Base-by-base conservation (phyloP, 2,329 filamentous ascomycete genomes). In the Penicillium brevicompactum region DNA sequence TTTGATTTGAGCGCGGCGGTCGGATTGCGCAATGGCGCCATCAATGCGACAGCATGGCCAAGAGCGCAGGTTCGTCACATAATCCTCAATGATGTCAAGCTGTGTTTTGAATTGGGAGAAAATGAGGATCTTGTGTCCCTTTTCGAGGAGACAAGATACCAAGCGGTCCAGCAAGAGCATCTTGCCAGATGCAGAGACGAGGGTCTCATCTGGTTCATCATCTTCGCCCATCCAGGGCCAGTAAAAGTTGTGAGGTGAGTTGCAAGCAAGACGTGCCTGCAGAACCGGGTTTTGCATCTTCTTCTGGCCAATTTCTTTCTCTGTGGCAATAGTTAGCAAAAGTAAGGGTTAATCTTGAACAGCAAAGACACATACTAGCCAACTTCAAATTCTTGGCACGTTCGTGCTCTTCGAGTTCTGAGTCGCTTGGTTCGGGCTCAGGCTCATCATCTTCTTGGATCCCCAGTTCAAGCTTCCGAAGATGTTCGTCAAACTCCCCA, bases 91-190 rank as follows among this genome's bases (percentile, higher is more conserved):
- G 2, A 99, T 89, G 67, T 97, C 92, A 0, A 99, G 84, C 60
- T 96, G 92, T 0, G 89, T 96, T 55, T 92, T 95, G 77, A 99
- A 99, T 69, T 99, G 94, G 0, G 91, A 95, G 74, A 99, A 99
- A 49, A 99, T 91, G 44, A 99, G 84, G 27, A 97, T 88, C 69
- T 97, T 97, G 77, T 97, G 92, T 3, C 84, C 88, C 1, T 84
- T 82, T 0, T 78, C 62, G 55, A 99, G 88, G 0, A 99, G 81
- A 2, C 82, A 81, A 0, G 90, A 89, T 0, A 99, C 82, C 0
- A 99, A 82, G 0, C 91, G 86, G 70, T 99, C 94, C 0, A 99
- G 84, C 0, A 99, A 83, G 2, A 97, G 84, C 91, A 99, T 97
- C 72, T 99, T 99, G 13, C 94, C 94, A 0, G 92, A 96, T 0